Base-by-base conservation (phyloP, 2,329 filamentous ascomycete species). In the Penicillium sclerotiorum region DNA sequence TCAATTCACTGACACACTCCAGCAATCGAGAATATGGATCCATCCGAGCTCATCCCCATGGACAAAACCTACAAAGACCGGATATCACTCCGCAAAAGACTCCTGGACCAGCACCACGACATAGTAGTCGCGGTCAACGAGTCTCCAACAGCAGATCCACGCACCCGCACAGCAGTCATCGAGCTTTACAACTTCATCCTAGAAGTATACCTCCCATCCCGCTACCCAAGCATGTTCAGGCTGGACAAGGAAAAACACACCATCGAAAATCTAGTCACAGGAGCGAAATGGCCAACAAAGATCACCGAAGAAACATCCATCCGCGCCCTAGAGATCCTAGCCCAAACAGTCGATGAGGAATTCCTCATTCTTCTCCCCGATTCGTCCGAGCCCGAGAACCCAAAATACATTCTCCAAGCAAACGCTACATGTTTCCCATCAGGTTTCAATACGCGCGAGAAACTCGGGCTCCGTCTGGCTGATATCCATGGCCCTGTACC, bases 401-500 rank as follows among this genome's bases (percentile, higher is more conserved):
- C 58, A 0, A 75, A 73, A 49, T 86, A 86, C 64, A 68, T 75
- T 23, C 76, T 86, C 8, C 69, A 81, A 61, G 82, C 78, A 7
- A 86, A 80, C 63, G 69, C 77, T 6, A 76, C 74, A 8, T 81
- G 78, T 58, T 85, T 81, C 60, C 83, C 83, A 0, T 72, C 74
- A 1, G 83, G 83, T 8, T 87, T 86, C 69, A 71, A 79, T 57
- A 77, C 81, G 1, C 67, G 67, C n/a, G 58, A 74, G 39, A 85
- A 86, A 53, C 73, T 86, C 8, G 77, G 75, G 1, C 67, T 76
- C 11, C 71, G 73, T 1, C 70, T 86, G 0, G 69, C 76, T 0
- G 73, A 75, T 22, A 86, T 87, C 56, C 84, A 87, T 60, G 64
- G 40, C 0, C 83, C 83, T 0, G 82, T 86, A 0, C 83, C 83